These are phyloP conservation scores for Oxyria digyna DNA, from an alignment of 148 eudicot genomes.

Conservation along the genomic window DNA sequence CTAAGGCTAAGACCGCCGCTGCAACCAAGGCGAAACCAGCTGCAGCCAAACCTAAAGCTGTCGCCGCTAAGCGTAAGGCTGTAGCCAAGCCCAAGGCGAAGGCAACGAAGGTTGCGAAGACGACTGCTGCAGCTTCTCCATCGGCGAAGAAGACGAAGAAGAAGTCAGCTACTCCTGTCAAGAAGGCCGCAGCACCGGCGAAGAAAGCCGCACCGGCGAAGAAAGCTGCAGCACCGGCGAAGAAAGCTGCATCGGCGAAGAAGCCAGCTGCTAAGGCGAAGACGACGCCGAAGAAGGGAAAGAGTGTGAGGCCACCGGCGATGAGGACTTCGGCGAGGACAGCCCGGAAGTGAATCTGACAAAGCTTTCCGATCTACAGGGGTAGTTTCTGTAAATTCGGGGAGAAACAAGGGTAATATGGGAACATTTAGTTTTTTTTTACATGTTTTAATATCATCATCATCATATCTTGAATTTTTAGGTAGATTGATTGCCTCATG, in stretches of 20 bases:
- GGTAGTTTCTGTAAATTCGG: slow-evolving; percentile 6
- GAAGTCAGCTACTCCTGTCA: not conserved
- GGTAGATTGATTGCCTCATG: not conserved
- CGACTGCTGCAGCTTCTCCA: not conserved
- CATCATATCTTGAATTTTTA: not conserved
- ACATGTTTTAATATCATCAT: not conserved
- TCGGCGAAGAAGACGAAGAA: not conserved
- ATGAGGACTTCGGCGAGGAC: slow-evolving; percentile 7
- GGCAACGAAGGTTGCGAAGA: slow-evolving; percentile 1
- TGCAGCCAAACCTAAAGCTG: not conserved
- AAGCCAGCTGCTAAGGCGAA: not conserved
- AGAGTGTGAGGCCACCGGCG: slow-evolving; percentile 5
- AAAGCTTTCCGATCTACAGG: not conserved
- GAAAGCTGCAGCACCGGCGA: not conserved
- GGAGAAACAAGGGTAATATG: not conserved
- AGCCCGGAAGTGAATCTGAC: not conserved
- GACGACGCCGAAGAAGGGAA: not conserved
- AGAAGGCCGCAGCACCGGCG: not conserved
- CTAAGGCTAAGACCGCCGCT: not conserved
- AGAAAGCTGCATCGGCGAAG: not conserved
- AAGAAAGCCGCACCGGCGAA: not conserved
- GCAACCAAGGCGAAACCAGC: slow-evolving; percentile 5
- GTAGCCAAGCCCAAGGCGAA: slow-evolving; percentile 2
- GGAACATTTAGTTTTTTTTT: not conserved
- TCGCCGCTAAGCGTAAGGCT: not conserved